Percentiles rank a stretch among this genome's conserved stretches.
These are phyloP conservation scores for Histomonas meleagridis DNA, from an alignment of 208 protist species.

Conservation along the genomic window DNA sequence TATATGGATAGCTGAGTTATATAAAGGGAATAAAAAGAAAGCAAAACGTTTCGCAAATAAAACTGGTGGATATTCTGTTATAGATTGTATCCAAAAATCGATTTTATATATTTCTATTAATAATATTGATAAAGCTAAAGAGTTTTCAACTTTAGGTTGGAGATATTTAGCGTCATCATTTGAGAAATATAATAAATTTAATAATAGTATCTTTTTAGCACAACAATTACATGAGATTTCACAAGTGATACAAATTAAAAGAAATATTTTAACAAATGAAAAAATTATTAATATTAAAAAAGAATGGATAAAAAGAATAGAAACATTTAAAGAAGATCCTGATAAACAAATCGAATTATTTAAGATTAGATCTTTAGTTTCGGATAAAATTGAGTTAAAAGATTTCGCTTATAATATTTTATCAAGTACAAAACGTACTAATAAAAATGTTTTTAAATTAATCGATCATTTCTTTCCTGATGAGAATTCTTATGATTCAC, in stretches of 20 bases:
- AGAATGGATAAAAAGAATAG: not conserved
- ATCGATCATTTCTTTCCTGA: not conserved
- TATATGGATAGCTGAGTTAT: not conserved
- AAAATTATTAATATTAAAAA: not conserved
- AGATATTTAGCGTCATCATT: not conserved
- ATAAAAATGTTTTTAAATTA: not conserved
- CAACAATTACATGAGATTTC: not conserved
- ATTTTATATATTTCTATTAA: not conserved
- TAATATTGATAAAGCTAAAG: not conserved
- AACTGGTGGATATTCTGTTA: not conserved
- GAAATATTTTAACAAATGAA: not conserved
- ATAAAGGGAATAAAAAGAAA: not conserved
- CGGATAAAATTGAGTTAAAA: not conserved
- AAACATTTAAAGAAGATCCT: not conserved
- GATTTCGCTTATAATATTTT: constrained; percentile 2
- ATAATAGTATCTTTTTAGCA: not conserved
- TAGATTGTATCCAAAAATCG: not conserved
- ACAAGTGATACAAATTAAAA: constrained; percentile 6
- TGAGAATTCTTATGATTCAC: not conserved
- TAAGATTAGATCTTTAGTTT: not conserved
- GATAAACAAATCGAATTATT: not conserved
- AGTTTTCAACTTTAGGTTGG: not conserved
- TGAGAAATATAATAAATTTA: not conserved
- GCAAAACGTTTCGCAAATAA: not conserved
- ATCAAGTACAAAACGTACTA: not conserved